Percentiles rank a stretch among this genome's conserved stretches.
phyloP scores from a whole-genome alignment of 2,329 filamentous ascomycete species.

The Harringtonia lauricola region DNA sequence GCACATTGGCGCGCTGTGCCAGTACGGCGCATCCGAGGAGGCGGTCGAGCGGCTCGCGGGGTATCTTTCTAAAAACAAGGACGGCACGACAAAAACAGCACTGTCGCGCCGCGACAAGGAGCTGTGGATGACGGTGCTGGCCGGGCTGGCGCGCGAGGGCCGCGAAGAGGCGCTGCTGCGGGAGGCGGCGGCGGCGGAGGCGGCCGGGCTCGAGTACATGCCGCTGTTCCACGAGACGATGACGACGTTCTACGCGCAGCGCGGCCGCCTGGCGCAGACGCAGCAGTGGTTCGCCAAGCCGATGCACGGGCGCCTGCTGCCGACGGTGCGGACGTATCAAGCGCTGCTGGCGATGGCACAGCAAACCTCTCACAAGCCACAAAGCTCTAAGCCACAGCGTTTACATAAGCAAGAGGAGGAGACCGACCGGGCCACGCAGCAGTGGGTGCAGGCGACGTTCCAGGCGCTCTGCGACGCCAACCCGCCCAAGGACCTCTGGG shows the following conservation, averaged over 20 bases:
- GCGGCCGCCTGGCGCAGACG: conserved; percentile 46
- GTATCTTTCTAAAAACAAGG: conserved; percentile 25
- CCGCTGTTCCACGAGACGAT: conserved; percentile 40
- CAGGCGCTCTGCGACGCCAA: conserved; percentile 32
- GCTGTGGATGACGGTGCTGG: conserved; percentile 40
- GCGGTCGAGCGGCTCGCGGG: conserved; percentile 33
- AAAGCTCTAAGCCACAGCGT: no score
- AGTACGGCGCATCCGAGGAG: conserved; percentile 43
- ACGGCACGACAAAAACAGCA: no score
- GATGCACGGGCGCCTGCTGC: conserved; percentile 26
- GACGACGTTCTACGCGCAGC: conserved; percentile 49
- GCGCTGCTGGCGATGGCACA: conserved; percentile 51
- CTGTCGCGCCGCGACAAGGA: conserved; percentile 16
- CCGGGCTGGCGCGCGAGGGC: conserved; percentile 51
- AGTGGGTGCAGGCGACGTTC: conserved; percentile 54
- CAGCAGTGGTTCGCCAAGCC: conserved; percentile 57
- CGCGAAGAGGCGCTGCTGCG: conserved; percentile 45
- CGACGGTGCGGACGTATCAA: conserved; percentile 34
- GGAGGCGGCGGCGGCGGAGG: conserved; percentile 26
- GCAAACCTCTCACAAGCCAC: no score
- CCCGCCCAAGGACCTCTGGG: conserved; percentile 48
- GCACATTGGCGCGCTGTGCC: conserved; percentile 39
- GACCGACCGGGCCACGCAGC: conserved; percentile 25
- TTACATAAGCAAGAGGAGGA: conserved; percentile 14
- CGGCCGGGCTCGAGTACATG: conserved; percentile 32